phyloP scores from a whole-genome alignment of 768 basidiomycete genomes.

The Pulveroboletus sp. region DNA sequence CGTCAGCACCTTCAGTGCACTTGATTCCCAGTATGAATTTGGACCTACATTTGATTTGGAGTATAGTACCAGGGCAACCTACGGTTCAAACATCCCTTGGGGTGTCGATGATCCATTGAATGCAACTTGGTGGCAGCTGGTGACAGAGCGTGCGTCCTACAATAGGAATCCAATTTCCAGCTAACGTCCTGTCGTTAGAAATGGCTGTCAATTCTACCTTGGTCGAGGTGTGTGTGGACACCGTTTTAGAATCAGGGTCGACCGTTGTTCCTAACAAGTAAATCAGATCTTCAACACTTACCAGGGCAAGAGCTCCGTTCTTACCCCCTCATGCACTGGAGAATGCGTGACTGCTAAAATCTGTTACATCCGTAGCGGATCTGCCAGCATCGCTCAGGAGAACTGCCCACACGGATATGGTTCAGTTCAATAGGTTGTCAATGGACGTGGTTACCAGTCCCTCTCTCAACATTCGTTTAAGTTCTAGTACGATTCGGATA shows the following conservation, averaged over 20 bases:
- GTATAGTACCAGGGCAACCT: conserved; percentile 68
- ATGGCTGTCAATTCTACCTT: conserved; percentile 58
- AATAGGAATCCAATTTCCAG: neutral
- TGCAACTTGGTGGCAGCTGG: conserved; percentile 80
- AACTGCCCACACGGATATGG: conserved; percentile 66
- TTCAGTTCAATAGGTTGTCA: conserved; percentile 54
- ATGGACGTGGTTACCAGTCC: too few species aligned
- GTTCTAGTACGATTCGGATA: neutral
- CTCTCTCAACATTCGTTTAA: too few species aligned
- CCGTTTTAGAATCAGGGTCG: neutral
- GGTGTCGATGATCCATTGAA: conserved; percentile 64
- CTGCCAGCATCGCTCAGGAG: conserved; percentile 53
- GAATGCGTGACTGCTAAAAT: conserved; percentile 66
- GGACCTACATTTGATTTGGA: conserved; percentile 65
- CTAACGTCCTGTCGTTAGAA: conserved; percentile 33
- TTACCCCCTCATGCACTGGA: conserved; percentile 53
- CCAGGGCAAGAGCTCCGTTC: conserved; percentile 69
- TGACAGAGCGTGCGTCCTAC: conserved; percentile 61
- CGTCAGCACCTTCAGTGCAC: conserved; percentile 54
- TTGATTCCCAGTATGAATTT: conserved; percentile 52
- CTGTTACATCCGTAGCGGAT: conserved; percentile 77
- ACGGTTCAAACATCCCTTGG: conserved; percentile 60
- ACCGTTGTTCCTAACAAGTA: conserved; percentile 3
- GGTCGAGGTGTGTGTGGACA: conserved; percentile 50
- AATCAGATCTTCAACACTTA: conserved; percentile 60